phyloP scores from a whole-genome alignment of 768 basidiomycete genomes.

The Rossbeevera mucosa region DNA sequence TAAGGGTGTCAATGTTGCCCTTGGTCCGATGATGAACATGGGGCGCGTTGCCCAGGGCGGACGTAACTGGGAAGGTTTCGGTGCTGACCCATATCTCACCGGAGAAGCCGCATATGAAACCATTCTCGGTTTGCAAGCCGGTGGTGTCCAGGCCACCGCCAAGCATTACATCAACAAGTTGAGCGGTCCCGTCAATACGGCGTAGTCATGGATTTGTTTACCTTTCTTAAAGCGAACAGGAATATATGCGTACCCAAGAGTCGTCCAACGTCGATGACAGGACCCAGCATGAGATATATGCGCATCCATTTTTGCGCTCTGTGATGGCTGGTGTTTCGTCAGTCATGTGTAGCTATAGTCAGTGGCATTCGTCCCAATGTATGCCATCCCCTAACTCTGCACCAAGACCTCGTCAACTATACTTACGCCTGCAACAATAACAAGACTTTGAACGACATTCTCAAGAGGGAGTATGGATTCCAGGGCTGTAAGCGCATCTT shows the following conservation, averaged over 20 bases:
- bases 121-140: slow-evolving; percentile 72
- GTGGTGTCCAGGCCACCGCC: slow-evolving; percentile 84
- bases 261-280: slow-evolving; percentile 40
- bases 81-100: slow-evolving; percentile 82
- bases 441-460: slow-evolving; percentile 52
- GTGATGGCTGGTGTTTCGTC: slow-evolving; percentile 63
- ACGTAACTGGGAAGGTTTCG: slow-evolving; percentile 95
- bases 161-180: slow-evolving; percentile 76
- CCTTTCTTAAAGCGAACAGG: slow-evolving; percentile 31
- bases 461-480: slow-evolving; percentile 65
- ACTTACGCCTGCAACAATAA: slow-evolving; percentile 64
- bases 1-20: slow-evolving; percentile 79
- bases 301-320: slow-evolving; percentile 52
- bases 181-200: slow-evolving; percentile 28
- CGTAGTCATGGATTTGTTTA: not conserved
- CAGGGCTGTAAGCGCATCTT: slow-evolving; percentile 45
- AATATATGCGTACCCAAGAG: slow-evolving; percentile 29
- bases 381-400: not conserved
- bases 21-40: slow-evolving; percentile 86
- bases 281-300: slow-evolving; percentile 54
- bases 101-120: slow-evolving; percentile 78
- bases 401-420: slow-evolving; percentile 49
- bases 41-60: slow-evolving; percentile 75
- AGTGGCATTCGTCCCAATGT: not conserved
- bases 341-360: slow-evolving; percentile 63